phyloP scores from a whole-genome alignment of 2,329 filamentous ascomycete species.

The Colletotrichum zoysiae region DNA sequence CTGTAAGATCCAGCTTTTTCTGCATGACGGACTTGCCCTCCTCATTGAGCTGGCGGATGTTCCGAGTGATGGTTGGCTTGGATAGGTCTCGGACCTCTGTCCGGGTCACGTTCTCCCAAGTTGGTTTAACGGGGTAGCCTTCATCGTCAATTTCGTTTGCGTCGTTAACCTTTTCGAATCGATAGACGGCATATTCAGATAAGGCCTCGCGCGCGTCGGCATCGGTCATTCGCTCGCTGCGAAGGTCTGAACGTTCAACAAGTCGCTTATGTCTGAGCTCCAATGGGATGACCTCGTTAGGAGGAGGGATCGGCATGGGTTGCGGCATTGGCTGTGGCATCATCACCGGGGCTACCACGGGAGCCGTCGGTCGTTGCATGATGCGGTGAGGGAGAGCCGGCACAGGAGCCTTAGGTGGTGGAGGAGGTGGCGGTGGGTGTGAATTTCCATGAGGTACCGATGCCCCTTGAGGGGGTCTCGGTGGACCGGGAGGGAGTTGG shows the following conservation, averaged over 20 bases:
- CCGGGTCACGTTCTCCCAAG: slow-evolving; percentile 56
- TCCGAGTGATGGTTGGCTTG: slow-evolving; percentile 52
- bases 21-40: slow-evolving; percentile 49
- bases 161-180: slow-evolving; percentile 55
- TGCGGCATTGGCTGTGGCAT: slow-evolving; percentile 6
- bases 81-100: slow-evolving; percentile 53
- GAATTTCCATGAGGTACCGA: background rate
- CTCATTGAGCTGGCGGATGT: slow-evolving; percentile 54
- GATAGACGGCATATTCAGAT: slow-evolving; percentile 56
- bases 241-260: slow-evolving; percentile 53
- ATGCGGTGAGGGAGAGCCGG: background rate
- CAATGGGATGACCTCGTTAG: slow-evolving; percentile 21
- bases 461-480: slow-evolving; percentile 13
- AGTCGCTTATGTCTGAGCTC: slow-evolving; percentile 42
- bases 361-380: slow-evolving; percentile 2
- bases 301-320: slow-evolving; percentile 25
- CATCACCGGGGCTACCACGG: background rate
- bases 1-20: slow-evolving; percentile 55
- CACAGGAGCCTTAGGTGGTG: background rate
- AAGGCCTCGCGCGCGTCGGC: slow-evolving; percentile 55
- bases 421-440: slow-evolving; percentile 21
- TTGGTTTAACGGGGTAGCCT: slow-evolving; percentile 50
- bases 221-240: slow-evolving; percentile 52
- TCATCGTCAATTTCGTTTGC: slow-evolving; percentile 53
- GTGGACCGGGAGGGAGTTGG: slow-evolving; percentile 3